A percentile compares a stretch with the other conserved stretches of the same genome.
phyloP scores from a whole-genome alignment of 2,329 filamentous ascomycete genomes.

The Colletotrichum theobromicola region DNA sequence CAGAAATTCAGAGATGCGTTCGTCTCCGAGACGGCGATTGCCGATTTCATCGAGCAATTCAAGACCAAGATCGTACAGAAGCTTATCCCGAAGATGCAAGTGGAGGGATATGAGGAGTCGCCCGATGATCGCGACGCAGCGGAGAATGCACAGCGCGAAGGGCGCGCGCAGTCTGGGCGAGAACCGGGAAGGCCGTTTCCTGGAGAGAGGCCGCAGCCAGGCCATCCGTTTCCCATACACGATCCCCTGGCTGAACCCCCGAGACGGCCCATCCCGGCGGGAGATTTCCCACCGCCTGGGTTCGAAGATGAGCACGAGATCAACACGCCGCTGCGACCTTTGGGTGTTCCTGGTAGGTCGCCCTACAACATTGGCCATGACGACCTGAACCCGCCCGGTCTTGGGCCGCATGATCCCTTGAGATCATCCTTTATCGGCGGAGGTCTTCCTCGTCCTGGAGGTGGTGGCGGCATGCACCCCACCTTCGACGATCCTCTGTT shows the following conservation, averaged over 20 bases:
- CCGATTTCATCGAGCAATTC: conserved; percentile 73
- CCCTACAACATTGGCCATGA: conserved; percentile 80
- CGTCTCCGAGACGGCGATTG: conserved; percentile 73
- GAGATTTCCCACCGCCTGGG: conserved; percentile 82
- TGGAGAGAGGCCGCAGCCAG: conserved; percentile 56
- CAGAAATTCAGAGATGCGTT: conserved; percentile 67
- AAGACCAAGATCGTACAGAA: conserved; percentile 85
- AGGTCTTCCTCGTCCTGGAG: conserved; percentile 62
- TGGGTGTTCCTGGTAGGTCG: conserved; percentile 48
- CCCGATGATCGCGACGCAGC: conserved; percentile 44
- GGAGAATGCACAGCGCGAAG: conserved; percentile 45
- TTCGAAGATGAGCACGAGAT: conserved; percentile 95
- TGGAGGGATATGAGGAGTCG: conserved; percentile 77
- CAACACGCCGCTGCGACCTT: conserved; percentile 64
- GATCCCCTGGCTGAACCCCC: conserved; percentile 69
- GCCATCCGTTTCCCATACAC: conserved; percentile 68
- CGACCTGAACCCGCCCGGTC: conserved; percentile 84
- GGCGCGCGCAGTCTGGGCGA: conserved; percentile 45
- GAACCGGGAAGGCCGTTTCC: conserved; percentile 35
- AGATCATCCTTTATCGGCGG: conserved; percentile 68
- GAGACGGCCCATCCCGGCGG: conserved; percentile 66
- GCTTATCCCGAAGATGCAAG: conserved; percentile 77
- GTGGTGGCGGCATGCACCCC: conserved; percentile 88
- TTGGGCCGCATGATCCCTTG: conserved; percentile 86
- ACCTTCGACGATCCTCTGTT: conserved; percentile 94